A percentile compares a stretch with the other conserved stretches of the same genome.
phyloP scores from a whole-genome alignment of 257 asterid species.

The Fraxinus excelsior region DNA sequence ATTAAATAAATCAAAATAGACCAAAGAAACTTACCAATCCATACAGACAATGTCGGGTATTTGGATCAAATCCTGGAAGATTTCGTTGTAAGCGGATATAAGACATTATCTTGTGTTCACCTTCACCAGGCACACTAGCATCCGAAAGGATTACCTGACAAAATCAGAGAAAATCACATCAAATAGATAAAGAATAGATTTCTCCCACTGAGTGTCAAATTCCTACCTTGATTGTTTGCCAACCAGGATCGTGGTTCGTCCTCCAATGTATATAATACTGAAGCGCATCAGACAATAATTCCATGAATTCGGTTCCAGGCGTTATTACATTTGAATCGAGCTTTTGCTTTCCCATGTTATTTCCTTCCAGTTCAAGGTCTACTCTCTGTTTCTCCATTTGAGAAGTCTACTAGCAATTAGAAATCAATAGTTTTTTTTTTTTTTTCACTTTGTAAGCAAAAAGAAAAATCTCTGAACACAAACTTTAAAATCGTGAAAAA shows the following conservation, averaged over 20 bases:
- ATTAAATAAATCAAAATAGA: constrained; percentile 8
- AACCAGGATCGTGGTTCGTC: constrained; percentile 56
- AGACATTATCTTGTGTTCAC: constrained; percentile 76
- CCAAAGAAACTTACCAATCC: constrained; percentile 57
- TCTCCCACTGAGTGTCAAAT: neutral
- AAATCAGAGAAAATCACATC: constrained; percentile 18
- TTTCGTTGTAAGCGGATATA: constrained; percentile 77
- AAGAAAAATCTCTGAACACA: neutral
- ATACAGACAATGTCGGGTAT: constrained; percentile 71
- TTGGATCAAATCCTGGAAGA: constrained; percentile 74
- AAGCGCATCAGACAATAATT: constrained; percentile 53
- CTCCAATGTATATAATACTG: constrained; percentile 50
- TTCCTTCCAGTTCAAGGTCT: constrained; percentile 10
- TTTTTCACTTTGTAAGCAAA: neutral
- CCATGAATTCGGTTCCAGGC: constrained; percentile 81
- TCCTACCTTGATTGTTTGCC: constrained; percentile 63
- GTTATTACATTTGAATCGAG: constrained; percentile 75
- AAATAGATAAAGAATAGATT: constrained; percentile 3
- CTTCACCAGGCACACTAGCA: constrained; percentile 85
- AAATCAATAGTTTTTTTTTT: constrained; percentile 9
- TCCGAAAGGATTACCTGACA: constrained; percentile 73
- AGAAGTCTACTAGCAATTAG: constrained; percentile 39
- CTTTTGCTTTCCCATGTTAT: constrained; percentile 16
- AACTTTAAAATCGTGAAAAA: constrained; percentile 6
- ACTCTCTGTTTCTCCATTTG: constrained; percentile 21